Evolutionary conservation across 306 rosid genomes (phyloP).

Genomic region (barrel medic (Medicago truncatula)): MtrunA17r5.0-ANR NC_053048.1:12539501-12540000

Average conservation of each 20-base stretch:
- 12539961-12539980: no score
- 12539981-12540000: no score
- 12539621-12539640: not conserved
- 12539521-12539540: conserved; percentile 1
- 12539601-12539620: conserved; percentile 3
- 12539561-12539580: not conserved
- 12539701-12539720: not conserved
- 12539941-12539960: no score
- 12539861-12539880: no score
- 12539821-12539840: not conserved
- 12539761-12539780: conserved; percentile 3
- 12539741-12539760: not conserved
- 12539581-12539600: not conserved
- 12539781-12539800: not conserved
- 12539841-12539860: no score
- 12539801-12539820: not conserved
- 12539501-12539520: not conserved
- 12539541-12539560: not conserved
- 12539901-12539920: no score
- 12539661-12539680: not conserved
- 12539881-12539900: no score
- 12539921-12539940: no score
- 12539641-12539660: conserved; percentile 5
- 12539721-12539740: not conserved
- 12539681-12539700: not conserved